Base-by-base conservation (phyloP, 768 basidiomycete genomes). In the Phanerodontia chrysosporium region DNA sequence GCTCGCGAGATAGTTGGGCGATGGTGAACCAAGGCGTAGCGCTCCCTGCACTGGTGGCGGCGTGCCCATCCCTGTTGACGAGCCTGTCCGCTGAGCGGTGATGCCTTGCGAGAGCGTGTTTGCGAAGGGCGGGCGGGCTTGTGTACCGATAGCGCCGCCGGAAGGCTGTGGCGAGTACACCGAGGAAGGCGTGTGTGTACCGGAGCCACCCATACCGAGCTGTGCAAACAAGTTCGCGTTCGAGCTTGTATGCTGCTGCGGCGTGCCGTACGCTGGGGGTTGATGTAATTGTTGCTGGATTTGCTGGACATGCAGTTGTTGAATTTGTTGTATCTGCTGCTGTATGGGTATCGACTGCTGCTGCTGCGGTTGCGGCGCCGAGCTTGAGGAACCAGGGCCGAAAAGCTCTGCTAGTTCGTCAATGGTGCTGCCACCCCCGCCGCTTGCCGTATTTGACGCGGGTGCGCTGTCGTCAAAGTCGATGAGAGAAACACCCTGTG, bases 341-440 rank as follows among this genome's bases (percentile, higher is more conserved):
- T 62, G 67, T 51, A 67, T 62, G 35, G 27, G 39, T 49, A 46
- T 59, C 30, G 18, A 29, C 28, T 29, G 54, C n/a, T 56, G 55
- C 27, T 42, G 48, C n/a, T 53, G 52, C 6, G 35, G 55, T 35
- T 61, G 55, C 14, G 59, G 60, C 22, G 64, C 49, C 18, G 58
- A 22, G 18, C 55, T 32, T 14, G 61, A 27, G 3, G 69, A 51
- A n/a, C 48, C 24, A 21, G 73, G 66, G 49, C 78, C 74, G 58
- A 92, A 90, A 4, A 93, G 68, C 35, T 76, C 80, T 32, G 83
- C 80, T 9, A 94, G 76, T 59, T 92, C 90, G 67, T 85, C 78
- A 55, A 65, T 73, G 1, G 74, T 64, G 18, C 70, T 66, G 24
- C 65, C 45, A 27, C 70, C 58, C 49, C 62, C 59, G 30, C 70